These are phyloP conservation scores for Ascochyta viciae-villosae DNA, from an alignment of 2,329 filamentous ascomycete genomes.

Conservation along the genomic window DNA sequence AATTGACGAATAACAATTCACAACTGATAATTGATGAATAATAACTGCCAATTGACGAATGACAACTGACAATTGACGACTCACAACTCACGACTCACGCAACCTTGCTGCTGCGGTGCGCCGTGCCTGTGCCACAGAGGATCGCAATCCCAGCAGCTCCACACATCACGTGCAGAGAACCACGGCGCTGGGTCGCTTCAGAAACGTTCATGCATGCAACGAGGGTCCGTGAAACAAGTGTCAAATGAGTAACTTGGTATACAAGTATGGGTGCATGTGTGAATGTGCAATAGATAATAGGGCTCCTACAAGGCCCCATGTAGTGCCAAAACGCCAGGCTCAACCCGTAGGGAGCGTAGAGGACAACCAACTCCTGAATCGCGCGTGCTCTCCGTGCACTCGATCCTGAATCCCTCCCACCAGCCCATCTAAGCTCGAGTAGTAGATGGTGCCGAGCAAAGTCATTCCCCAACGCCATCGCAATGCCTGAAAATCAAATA, in stretches of 20 bases:
- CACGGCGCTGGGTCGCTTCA: conserved; percentile 20
- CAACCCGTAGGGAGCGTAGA: conserved; percentile 44
- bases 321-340: conserved; percentile 35
- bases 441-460: no score
- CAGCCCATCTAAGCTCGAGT: no score
- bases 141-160: conserved; percentile 11
- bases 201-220: conserved; percentile 2
- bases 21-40: no score
- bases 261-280: neutral
- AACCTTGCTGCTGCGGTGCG: conserved; percentile 3
- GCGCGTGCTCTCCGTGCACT: neutral
- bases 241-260: neutral
- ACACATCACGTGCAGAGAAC: conserved; percentile 27
- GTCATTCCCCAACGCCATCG: conserved; percentile 38
- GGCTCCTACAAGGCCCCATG: conserved; percentile 24
- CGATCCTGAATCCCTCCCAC: no score
- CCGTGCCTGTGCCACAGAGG: conserved; percentile 20
- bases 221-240: neutral
- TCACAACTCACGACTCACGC: neutral
- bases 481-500: conserved; percentile 33
- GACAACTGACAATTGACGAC: no score
- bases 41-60: no score
- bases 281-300: conserved; percentile 22
- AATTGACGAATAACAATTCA: no score
- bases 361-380: neutral